phyloP scores from a whole-genome alignment of 306 rosid species.

The Chamaecrista fasciculata region DNA sequence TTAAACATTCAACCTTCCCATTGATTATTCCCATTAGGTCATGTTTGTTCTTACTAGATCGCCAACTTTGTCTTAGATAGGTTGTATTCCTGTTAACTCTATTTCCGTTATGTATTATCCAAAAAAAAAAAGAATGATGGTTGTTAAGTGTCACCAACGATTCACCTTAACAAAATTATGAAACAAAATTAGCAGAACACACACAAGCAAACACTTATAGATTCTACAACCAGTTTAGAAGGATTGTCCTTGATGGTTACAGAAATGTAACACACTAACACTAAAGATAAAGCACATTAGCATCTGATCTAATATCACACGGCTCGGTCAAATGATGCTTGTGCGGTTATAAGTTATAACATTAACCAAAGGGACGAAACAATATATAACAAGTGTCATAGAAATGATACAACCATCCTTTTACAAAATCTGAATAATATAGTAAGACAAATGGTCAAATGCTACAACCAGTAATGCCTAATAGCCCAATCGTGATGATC shows the following conservation, averaged over 20 bases:
- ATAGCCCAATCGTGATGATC: neutral
- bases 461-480: neutral
- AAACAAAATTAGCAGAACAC: too few relatives aligned
- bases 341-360: slow-evolving; percentile 2
- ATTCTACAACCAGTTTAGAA: neutral
- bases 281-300: neutral
- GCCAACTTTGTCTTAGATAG: too few relatives aligned
- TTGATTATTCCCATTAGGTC: too few relatives aligned
- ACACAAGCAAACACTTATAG: neutral
- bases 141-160: too few relatives aligned
- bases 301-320: neutral
- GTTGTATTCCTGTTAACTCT: too few relatives aligned
- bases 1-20: too few relatives aligned
- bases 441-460: slow-evolving; percentile 11
- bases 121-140: too few relatives aligned
- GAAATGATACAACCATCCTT: slow-evolving; percentile 18
- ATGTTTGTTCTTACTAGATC: too few relatives aligned
- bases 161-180: too few relatives aligned
- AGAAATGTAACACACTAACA: neutral
- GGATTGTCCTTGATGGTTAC: neutral
- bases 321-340: neutral
- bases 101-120: too few relatives aligned
- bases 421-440: slow-evolving; percentile 16
- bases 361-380: neutral
- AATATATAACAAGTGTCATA: slow-evolving; percentile 23